A percentile compares a stretch with the other conserved stretches of the same genome.
Conservation (phyloP, 1,284 basidiomycete species). For the Takashimella koratensis region DNA sequence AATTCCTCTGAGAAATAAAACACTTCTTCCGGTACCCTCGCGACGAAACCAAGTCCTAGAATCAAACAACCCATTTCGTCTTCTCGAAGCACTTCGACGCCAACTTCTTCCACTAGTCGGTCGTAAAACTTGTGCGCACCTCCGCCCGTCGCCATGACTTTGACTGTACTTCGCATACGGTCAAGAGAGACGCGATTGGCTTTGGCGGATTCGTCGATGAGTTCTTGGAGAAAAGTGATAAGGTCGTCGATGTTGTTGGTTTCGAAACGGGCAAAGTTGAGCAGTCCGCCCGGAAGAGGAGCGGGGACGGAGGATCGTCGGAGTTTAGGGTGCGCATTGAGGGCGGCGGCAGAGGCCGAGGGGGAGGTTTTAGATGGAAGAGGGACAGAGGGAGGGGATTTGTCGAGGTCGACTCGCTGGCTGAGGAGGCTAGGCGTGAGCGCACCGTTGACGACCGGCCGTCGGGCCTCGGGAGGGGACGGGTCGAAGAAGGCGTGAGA, state of each 20-base stretch:
- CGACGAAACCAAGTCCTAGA: constrained; percentile 91
- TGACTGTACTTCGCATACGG: constrained; percentile 88
- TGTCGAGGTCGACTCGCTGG: neutral
- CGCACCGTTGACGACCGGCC: constrained; percentile 60
- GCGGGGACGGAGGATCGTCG: constrained; percentile 63
- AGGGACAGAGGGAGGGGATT: neutral
- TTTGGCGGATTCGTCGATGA: constrained; percentile 80
- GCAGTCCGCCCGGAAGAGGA: constrained; percentile 89
- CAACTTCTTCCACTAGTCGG: constrained; percentile 68
- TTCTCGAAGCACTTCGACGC: constrained; percentile 81
- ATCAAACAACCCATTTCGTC: constrained; percentile 99
- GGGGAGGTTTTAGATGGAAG: constrained; percentile 2
- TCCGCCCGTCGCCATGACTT: constrained; percentile 97
- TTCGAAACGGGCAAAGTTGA: constrained; percentile 98
- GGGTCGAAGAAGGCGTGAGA: constrained; percentile 25
- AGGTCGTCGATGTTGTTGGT: constrained; percentile 84
- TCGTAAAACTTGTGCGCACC: constrained; percentile 94
- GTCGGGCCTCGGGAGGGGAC: constrained; percentile 48
- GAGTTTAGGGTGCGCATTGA: constrained; percentile 58
- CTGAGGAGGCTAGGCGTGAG: constrained; percentile 64
- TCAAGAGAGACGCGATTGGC: constrained; percentile 85
- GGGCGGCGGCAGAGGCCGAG: constrained; percentile 3
- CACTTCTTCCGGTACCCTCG: constrained; percentile 93
- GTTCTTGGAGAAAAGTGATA: constrained; percentile 78
- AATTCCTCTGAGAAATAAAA: constrained; percentile 99